phyloP scores from a whole-genome alignment of 2,329 filamentous ascomycete species.

The Penicillium sp. region DNA sequence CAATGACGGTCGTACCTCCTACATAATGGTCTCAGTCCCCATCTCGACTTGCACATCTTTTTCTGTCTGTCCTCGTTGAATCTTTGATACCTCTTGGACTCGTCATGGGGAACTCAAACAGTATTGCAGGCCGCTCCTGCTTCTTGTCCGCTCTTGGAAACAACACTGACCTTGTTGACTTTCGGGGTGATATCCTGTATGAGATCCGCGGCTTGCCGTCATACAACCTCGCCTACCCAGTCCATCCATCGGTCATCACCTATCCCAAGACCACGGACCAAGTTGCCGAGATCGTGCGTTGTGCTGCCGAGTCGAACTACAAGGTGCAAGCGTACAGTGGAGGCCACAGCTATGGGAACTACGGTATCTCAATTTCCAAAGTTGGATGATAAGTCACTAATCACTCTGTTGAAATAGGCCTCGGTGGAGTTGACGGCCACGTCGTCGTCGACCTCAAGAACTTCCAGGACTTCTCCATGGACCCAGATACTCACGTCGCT shows the following conservation, averaged over 20 bases:
- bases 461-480: slow-evolving; percentile 36
- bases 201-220: slow-evolving; percentile 11
- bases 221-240: slow-evolving; percentile 31
- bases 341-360: slow-evolving; percentile 40
- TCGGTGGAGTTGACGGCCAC: slow-evolving; percentile 36
- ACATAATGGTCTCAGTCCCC: not conserved
- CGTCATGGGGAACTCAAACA: slow-evolving; percentile 20
- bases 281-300: slow-evolving; percentile 20
- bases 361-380: slow-evolving; percentile 34
- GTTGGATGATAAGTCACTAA: not conserved
- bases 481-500: slow-evolving; percentile 33
- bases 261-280: slow-evolving; percentile 19
- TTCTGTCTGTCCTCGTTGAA: not conserved
- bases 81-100: not conserved
- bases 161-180: slow-evolving; percentile 14
- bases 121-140: slow-evolving; percentile 20
- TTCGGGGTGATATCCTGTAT: slow-evolving; percentile 24
- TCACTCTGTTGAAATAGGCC: slow-evolving; percentile 18
- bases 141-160: slow-evolving; percentile 24
- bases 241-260: slow-evolving; percentile 21
- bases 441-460: slow-evolving; percentile 35
- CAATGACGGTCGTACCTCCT: not conserved
- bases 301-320: slow-evolving; percentile 16
- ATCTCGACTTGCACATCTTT: not conserved
- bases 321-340: slow-evolving; percentile 25